Conservation (phyloP, 140 eudicot genomes). For the Erigeron philadelphicus region DNA sequence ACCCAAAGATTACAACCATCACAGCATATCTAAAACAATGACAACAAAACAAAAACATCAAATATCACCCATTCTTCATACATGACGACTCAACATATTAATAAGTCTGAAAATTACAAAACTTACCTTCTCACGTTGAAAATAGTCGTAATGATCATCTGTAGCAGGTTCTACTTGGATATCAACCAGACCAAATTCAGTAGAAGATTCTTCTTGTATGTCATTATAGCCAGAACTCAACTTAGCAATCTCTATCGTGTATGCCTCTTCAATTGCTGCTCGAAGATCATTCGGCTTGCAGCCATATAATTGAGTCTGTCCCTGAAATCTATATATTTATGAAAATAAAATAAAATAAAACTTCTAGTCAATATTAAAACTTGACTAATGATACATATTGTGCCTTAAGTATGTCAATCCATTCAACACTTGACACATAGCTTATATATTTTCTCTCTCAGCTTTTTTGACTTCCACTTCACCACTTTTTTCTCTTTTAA, state of each 20-base stretch:
- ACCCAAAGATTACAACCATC: conserved; percentile 95
- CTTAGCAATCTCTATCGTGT: conserved; percentile 47
- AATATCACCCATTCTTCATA: background rate
- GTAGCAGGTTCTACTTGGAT: conserved; percentile 46
- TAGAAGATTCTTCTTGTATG: conserved; percentile 29
- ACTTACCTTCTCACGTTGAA: conserved; percentile 48
- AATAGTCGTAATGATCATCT: conserved; percentile 36
- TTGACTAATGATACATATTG: too few species aligned
- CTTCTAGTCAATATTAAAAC: too few species aligned
- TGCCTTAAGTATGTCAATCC: too few species aligned
- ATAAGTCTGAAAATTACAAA: background rate
- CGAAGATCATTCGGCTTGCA: conserved; percentile 68
- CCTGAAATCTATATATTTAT: conserved; percentile 53
- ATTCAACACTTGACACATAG: too few species aligned
- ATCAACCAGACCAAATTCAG: conserved; percentile 28
- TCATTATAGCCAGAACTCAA: conserved; percentile 27
- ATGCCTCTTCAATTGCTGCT: conserved; percentile 84
- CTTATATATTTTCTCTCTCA: too few species aligned
- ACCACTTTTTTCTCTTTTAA: too few species aligned
- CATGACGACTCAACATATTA: background rate
- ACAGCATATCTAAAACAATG: conserved; percentile 57
- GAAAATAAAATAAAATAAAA: too few species aligned
- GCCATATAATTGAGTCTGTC: conserved; percentile 74
- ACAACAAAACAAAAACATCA: conserved; percentile 17
- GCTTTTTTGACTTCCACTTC: too few species aligned